Base-by-base conservation (phyloP, 176 grass and related monocot genomes). In the Triticum urartu region DNA sequence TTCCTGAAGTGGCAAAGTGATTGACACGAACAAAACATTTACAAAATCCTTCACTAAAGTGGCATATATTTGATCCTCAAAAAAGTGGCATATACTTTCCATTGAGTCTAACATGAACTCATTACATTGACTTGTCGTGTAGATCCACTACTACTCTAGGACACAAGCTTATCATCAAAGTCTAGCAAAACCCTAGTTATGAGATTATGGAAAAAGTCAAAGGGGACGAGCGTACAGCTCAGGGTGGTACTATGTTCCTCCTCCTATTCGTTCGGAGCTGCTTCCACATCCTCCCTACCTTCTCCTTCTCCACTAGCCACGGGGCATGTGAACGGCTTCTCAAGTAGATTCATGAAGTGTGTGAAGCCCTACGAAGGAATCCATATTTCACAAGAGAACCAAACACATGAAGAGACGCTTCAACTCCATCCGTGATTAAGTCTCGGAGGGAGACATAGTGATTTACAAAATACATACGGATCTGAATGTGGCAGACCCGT, bases 291-390 rank as follows among this genome's bases (percentile, higher is more conserved):
- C 50, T 54, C 72, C 40, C 9, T 75, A 6, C 28, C 28, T 30
- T 30, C 28, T 30, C 1, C 72, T 26, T 75, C 42, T 17, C 0
- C 40, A 48, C 12, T 9, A 0, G 40, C 13, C 13, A 22, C 2
- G 22, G 42, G 22, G 43, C 72, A 75, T 32, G 72, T 75, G 72
- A 52, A 75, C 0, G 72, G 45, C 47, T 52, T 52, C 43, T 75
- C 45, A 11, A 75, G 72, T 5, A 75, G 72, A 32, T 75, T 75
- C 72, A 52, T 75, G 72, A 75, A 75, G 18, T 75, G 45, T 2
- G 25, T 18, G 43, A 75, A 52, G 2, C 42, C 72, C 4, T 30
- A 30, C 28, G 2, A 30, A 30, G 28, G 28, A 30, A 30, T 30
- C 28, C 28, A 30, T 30, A 30, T 30, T 30, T 26, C 26, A 26